Conservation (phyloP, 495 filamentous ascomycete species). For the Venustampulla echinocandica region DNA sequence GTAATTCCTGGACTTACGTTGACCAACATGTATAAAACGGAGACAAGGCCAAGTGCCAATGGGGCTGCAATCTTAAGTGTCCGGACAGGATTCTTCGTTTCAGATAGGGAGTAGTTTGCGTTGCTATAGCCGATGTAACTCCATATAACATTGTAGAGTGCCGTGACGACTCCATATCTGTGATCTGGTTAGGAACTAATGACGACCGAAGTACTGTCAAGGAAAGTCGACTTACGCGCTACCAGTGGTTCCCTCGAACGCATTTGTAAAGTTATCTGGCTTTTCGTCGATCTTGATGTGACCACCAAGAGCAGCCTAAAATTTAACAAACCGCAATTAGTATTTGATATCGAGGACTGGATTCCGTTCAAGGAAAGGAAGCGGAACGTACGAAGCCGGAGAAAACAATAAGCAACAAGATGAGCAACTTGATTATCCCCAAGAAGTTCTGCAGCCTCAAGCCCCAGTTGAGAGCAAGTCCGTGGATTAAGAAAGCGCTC, state of each 20-base stretch:
- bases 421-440: slow-evolving; percentile 57
- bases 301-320: slow-evolving; percentile 48
- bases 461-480: slow-evolving; percentile 56
- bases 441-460: slow-evolving; percentile 57
- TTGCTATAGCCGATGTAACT: slow-evolving; percentile 59
- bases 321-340: no score
- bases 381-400: slow-evolving; percentile 38
- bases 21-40: slow-evolving; percentile 57
- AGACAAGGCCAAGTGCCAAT: slow-evolving; percentile 49
- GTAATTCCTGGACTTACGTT: slow-evolving; percentile 37
- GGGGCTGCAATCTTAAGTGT: slow-evolving; percentile 58
- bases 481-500: slow-evolving; percentile 52
- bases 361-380: no score
- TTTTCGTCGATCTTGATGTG: slow-evolving; percentile 42
- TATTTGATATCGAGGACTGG: no score
- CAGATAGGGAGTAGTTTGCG: slow-evolving; percentile 51
- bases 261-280: slow-evolving; percentile 58
- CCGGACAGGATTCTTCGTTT: slow-evolving; percentile 52
- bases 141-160: slow-evolving; percentile 59
- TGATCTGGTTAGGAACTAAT: neutral
- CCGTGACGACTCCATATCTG: slow-evolving; percentile 54
- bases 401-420: slow-evolving; percentile 59
- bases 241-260: slow-evolving; percentile 42
- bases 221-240: slow-evolving; percentile 11
- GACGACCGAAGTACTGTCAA: neutral